Conservation (phyloP, 495 filamentous ascomycete genomes). For the Penicillium coprophilum region DNA sequence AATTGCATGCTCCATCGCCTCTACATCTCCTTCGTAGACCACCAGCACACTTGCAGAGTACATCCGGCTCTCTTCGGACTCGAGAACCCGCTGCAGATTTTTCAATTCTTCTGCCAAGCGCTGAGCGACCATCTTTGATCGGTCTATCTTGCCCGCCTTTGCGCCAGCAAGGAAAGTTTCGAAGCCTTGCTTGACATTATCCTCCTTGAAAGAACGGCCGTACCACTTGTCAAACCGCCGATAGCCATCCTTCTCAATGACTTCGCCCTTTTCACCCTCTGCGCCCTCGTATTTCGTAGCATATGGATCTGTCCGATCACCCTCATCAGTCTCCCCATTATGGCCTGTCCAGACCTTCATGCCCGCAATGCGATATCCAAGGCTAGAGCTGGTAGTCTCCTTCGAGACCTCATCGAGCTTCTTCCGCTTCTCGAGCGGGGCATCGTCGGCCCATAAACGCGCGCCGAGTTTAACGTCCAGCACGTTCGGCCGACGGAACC, state of each 20-base stretch:
- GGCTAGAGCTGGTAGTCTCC: slow-evolving; percentile 74
- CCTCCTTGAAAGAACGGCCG: slow-evolving; percentile 68
- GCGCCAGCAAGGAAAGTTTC: slow-evolving; percentile 69
- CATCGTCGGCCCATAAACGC: slow-evolving; percentile 82
- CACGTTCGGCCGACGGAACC: slow-evolving; percentile 87
- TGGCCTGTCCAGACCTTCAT: slow-evolving; percentile 88
- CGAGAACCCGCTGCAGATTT: slow-evolving; percentile 62
- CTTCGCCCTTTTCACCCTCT: slow-evolving; percentile 37
- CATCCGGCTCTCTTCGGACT: slow-evolving; percentile 85
- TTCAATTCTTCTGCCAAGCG: slow-evolving; percentile 67
- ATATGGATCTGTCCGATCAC: slow-evolving; percentile 41
- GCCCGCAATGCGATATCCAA: slow-evolving; percentile 87
- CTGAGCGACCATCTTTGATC: slow-evolving; percentile 55
- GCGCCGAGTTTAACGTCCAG: slow-evolving; percentile 90
- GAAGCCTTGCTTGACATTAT: slow-evolving; percentile 75
- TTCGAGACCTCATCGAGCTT: slow-evolving; percentile 77
- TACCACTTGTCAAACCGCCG: slow-evolving; percentile 85
- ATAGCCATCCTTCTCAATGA: slow-evolving; percentile 56
- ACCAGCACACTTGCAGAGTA: slow-evolving; percentile 88
- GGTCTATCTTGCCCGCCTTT: slow-evolving; percentile 52
- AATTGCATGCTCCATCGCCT: slow-evolving; percentile 64
- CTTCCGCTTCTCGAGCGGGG: slow-evolving; percentile 69
- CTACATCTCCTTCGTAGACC: slow-evolving; percentile 85
- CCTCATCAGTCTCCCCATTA: slow-evolving; percentile 44
- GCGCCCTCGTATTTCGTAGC: slow-evolving; percentile 42